Evolutionary conservation across 192 early-diverging fungal species (phyloP), one percentile per base, ranked within the genome.

Genomic region (Radiomyces spectabilis): DNA sequence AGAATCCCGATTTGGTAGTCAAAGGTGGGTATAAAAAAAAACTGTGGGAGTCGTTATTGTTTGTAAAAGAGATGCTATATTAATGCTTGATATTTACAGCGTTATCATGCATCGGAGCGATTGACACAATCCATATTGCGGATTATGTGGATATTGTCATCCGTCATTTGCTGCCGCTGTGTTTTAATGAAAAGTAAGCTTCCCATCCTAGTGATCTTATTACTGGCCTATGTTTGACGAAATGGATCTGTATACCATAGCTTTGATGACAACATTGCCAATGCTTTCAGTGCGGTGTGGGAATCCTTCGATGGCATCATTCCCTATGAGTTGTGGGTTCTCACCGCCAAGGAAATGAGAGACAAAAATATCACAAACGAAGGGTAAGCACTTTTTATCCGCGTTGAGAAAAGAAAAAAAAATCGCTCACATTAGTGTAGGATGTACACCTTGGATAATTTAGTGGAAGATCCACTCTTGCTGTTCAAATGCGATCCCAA

Each of bases 391-490:
- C n/a, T n/a, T n/a, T n/a, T n/a, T n/a, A n/a, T n/a, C n/a, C n/a
- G n/a, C n/a, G n/a, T n/a, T n/a, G n/a, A n/a, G n/a, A n/a, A n/a
- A n/a, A n/a, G n/a, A n/a, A n/a, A n/a, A n/a, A n/a, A n/a, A n/a
- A n/a, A n/a, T n/a, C n/a, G n/a, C n/a, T n/a, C n/a, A n/a, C n/a
- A n/a, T n/a, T n/a, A n/a, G n/a, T n/a, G n/a, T n/a, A n/a, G n/a
- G 30, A 53, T 40, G 27, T 50, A 60, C n/a, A 42, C 42, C 5
- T 30, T 70, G 13, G 38, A 45, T 40, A 30, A 60, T 38, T 31
- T 74, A n/a, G 60, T 74, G 66, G 63, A 80, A 29, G 72, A 84
- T 29, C 84, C 84, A 10, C 46, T 81, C 8, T 50, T 77, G 8
- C 15, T 86, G 16, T 78, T 86, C 16, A 66, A 74, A 29, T 62